Percentiles rank a stretch among this genome's conserved stretches.
phyloP scores from a whole-genome alignment of 2,329 filamentous ascomycete species.

The Microsporum canis region DNA sequence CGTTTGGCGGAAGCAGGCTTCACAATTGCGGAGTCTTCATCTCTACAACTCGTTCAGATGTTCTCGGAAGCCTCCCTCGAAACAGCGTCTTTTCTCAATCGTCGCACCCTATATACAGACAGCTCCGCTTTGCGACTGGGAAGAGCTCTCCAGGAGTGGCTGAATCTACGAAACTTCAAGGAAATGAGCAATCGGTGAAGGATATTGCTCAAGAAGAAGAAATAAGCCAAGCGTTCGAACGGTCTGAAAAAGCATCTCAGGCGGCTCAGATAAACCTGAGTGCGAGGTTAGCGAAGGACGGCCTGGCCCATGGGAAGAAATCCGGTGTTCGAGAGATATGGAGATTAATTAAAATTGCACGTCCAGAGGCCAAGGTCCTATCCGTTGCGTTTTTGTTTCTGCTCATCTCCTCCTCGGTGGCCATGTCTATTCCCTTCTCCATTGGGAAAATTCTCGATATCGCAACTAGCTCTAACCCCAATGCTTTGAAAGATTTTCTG shows the following conservation, averaged over 20 bases:
- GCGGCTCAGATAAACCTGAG: slow-evolving; percentile 83
- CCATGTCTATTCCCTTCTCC: slow-evolving; percentile 92
- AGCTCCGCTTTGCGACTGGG: not conserved
- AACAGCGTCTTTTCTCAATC: not conserved
- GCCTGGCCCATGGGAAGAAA: slow-evolving; percentile 37
- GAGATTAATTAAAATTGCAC: slow-evolving; percentile 79
- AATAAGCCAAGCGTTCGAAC: slow-evolving; percentile 51
- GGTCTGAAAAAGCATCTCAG: slow-evolving; percentile 72
- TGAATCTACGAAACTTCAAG: not conserved
- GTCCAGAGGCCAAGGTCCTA: slow-evolving; percentile 70
- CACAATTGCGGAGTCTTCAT: not conserved
- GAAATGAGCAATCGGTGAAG: not conserved
- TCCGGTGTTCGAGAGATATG: slow-evolving; percentile 62
- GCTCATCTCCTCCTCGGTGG: slow-evolving; percentile 79
- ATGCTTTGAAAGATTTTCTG: slow-evolving; percentile 58
- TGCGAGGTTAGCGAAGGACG: slow-evolving; percentile 77
- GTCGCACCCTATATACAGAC: not conserved
- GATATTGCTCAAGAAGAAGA: slow-evolving; percentile 20
- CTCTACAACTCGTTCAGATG: not conserved
- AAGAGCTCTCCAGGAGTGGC: not conserved
- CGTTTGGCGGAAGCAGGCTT: not conserved
- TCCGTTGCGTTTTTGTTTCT: slow-evolving; percentile 71
- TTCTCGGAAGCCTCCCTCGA: not conserved
- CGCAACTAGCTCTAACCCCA: slow-evolving; percentile 60
- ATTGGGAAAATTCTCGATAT: slow-evolving; percentile 93